Evolutionary conservation across 2,329 filamentous ascomycete species (phyloP).

Genomic region (Chrysoporthe puriensis): DNA sequence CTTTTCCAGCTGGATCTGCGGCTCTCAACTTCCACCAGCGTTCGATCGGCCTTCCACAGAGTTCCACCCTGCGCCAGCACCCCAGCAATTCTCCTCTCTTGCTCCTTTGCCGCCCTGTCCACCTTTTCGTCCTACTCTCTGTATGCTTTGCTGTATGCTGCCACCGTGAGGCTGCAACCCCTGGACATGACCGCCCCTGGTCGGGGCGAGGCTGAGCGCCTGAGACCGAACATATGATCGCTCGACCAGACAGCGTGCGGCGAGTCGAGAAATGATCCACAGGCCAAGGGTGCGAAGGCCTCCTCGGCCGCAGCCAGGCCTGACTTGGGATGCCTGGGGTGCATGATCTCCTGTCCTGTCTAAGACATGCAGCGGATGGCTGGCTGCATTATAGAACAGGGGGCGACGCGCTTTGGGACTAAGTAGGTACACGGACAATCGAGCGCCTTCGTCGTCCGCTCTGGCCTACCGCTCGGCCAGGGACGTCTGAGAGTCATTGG

Average conservation of each 20-base stretch:
- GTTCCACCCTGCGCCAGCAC: background rate
- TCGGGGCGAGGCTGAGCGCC: too few relatives aligned
- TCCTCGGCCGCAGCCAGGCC: background rate
- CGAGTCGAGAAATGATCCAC: too few relatives aligned
- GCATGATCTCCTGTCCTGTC: slow-evolving; percentile 7
- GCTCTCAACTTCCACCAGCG: slow-evolving; percentile 1
- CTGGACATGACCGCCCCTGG: too few relatives aligned
- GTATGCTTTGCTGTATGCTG: too few relatives aligned
- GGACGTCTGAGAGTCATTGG: background rate
- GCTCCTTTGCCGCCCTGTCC: background rate
- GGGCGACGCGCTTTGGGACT: background rate
- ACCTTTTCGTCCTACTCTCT: background rate
- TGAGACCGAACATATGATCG: too few relatives aligned
- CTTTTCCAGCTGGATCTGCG: background rate
- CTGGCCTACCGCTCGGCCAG: too few relatives aligned
- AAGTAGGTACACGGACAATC: background rate
- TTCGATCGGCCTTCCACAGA: slow-evolving; percentile 11
- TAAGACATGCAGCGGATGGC: slow-evolving; percentile 3
- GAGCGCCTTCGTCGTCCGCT: background rate
- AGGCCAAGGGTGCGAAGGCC: background rate
- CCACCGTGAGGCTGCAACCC: too few relatives aligned
- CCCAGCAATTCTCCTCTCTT: background rate
- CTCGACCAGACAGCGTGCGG: too few relatives aligned
- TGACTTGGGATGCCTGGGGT: background rate
- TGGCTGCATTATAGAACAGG: background rate